A percentile compares a stretch with the other conserved stretches of the same genome.
These are phyloP conservation scores for Amphirosellinia nigrospora DNA, from an alignment of 495 filamentous ascomycete species.

Conservation along the genomic window DNA sequence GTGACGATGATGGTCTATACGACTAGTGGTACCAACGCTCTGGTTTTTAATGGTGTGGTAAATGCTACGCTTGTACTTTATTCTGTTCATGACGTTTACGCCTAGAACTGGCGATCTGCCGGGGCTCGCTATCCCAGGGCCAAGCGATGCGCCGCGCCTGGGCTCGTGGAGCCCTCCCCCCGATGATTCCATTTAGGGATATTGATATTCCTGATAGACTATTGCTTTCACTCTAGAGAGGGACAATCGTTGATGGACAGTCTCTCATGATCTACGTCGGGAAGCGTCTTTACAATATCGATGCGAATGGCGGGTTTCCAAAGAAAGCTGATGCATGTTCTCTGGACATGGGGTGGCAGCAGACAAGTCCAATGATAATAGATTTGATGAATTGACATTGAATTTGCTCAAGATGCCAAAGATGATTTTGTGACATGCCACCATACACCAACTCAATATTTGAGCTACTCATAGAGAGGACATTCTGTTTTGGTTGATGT, in stretches of 20 bases:
- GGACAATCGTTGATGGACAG: slow-evolving; percentile 6
- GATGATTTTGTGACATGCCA: not conserved
- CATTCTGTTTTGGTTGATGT: not conserved
- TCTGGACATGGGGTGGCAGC: slow-evolving; percentile 16
- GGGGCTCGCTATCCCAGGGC: not conserved
- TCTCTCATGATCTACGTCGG: not conserved
- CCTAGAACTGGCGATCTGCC: slow-evolving; percentile 28
- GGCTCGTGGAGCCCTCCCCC: not conserved
- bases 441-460: not conserved
- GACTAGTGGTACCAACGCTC: slow-evolving; percentile 43
- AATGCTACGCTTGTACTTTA: slow-evolving; percentile 34
- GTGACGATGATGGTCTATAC: slow-evolving; percentile 89
- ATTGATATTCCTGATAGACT: slow-evolving; percentile 20
- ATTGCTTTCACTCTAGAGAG: slow-evolving; percentile 21
- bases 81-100: slow-evolving; percentile 25
- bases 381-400: slow-evolving; percentile 26
- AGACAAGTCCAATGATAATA: slow-evolving; percentile 25
- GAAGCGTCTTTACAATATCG: slow-evolving; percentile 5
- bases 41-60: not conserved
- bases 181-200: not conserved
- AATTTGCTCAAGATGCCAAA: not conserved
- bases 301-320: slow-evolving; percentile 3
- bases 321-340: slow-evolving; percentile 2
- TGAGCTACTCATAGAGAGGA: not conserved
- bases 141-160: not conserved